phyloP scores from a whole-genome alignment of 306 rosid genomes.

The Hippophae tibetana region DNA sequence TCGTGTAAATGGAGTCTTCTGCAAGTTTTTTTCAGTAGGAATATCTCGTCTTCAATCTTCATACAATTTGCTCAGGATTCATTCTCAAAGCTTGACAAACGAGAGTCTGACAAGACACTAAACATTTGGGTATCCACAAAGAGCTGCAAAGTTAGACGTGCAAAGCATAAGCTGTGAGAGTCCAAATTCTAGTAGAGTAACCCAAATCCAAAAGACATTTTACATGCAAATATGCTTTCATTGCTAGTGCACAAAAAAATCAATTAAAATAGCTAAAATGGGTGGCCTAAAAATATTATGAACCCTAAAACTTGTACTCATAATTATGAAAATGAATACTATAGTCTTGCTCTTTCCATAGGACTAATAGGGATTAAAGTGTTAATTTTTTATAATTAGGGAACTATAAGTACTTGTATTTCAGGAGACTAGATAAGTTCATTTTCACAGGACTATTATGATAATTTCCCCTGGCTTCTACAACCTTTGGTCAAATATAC shows the following conservation, averaged over 20 bases:
- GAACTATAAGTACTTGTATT: too few species aligned
- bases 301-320: too few species aligned
- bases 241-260: not conserved
- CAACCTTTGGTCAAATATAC: too few species aligned
- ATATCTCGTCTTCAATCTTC: constrained; percentile 16
- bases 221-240: not conserved
- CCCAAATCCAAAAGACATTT: constrained; percentile 1
- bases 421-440: too few species aligned
- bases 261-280: not conserved
- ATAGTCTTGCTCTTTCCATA: too few species aligned
- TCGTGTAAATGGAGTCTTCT: not conserved
- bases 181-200: not conserved
- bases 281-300: too few species aligned
- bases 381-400: too few species aligned
- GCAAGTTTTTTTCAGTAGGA: not conserved
- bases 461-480: too few species aligned
- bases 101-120: constrained; percentile 68
- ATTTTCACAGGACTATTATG: too few species aligned
- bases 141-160: constrained; percentile 39
- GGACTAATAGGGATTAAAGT: too few species aligned
- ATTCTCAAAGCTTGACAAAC: constrained; percentile 64
- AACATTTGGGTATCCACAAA: constrained; percentile 86
- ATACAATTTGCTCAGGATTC: constrained; percentile 23
- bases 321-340: too few species aligned
- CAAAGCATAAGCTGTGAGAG: constrained; percentile 13